Percentiles rank a stretch among this genome's conserved stretches.
phyloP scores from a whole-genome alignment of 148 eudicot genomes.

The Rheum nobile region DNA sequence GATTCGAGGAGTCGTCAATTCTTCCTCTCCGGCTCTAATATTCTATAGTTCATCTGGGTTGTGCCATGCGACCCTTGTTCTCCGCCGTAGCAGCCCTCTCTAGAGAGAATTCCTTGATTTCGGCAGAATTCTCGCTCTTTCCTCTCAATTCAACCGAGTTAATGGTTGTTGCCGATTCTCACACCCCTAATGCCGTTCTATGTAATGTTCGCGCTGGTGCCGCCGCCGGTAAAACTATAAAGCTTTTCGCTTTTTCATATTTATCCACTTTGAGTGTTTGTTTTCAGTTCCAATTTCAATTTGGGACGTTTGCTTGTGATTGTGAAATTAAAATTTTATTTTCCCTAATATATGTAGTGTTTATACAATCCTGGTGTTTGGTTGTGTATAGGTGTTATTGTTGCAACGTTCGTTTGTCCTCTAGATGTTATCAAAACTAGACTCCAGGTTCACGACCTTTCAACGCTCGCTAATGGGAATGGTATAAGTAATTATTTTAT shows the following conservation, averaged over 20 bases:
- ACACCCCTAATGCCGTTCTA: constrained; percentile 45
- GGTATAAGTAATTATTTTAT: constrained; percentile 33
- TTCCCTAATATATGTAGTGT: too few relatives aligned
- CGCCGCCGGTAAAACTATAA: constrained; percentile 49
- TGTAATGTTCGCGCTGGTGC: constrained; percentile 93
- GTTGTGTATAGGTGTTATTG: constrained; percentile 54
- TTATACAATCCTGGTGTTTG: background rate
- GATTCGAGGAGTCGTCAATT: background rate
- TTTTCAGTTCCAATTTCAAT: too few relatives aligned
- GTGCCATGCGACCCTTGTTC: constrained; percentile 68
- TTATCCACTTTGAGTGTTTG: too few relatives aligned
- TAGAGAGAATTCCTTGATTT: constrained; percentile 36
- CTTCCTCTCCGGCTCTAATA: background rate
- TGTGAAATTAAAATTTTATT: too few relatives aligned
- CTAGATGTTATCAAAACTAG: constrained; percentile 89
- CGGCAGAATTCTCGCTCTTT: background rate
- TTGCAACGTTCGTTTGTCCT: constrained; percentile 92
- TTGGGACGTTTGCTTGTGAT: too few relatives aligned
- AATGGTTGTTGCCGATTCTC: constrained; percentile 27
- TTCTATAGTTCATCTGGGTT: background rate
- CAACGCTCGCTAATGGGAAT: constrained; percentile 33
- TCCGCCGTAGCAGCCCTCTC: constrained; percentile 31
- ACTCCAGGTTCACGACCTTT: constrained; percentile 81
- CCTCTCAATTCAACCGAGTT: background rate
- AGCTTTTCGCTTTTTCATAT: background rate